Base-by-base conservation (phyloP, 1,139 yeast species). In the Sugiyamaella grinbergsii region DNA sequence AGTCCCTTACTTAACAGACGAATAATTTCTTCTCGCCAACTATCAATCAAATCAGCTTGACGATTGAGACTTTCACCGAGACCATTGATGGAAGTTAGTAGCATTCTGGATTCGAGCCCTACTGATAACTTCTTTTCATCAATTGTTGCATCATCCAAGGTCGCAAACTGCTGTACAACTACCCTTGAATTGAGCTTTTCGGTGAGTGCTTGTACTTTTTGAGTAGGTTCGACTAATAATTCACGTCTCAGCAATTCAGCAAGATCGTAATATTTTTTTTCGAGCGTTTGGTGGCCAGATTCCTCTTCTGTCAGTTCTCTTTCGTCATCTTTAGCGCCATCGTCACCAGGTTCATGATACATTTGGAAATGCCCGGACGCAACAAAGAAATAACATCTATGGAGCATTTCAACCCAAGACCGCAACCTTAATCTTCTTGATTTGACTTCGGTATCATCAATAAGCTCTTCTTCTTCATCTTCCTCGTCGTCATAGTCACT, bases 321-420 rank as follows among this genome's bases (percentile, higher is more conserved):
- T 13, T 42, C 33, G 11, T 45, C 44, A 11, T 45, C 46, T 15
- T 47, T 42, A n/a, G 44, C 13, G 10, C 46, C 47, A 8, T 46
- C 50, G 10, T 32, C 48, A 29, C 46, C 50, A 11, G 54, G 54
- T 65, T 29, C 43, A 20, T 47, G 64, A 57, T 80, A 75, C 37
- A 75, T 67, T 61, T 85, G 90, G 60, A 80, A 91, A 64, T 86
- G 82, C 0, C 90, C 83, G 0, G 96, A 85, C 0, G 90, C 98
- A 36, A 86, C 72, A 57, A 89, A 79, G 63, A 90, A 91, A 62
- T 79, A 84, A 45, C 85, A 78, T 50, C 90, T 82, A 65, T 91
- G 97, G 19, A 86, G 69, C 11, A 80, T 64, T 46, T 89, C 85
- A 47, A 75, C 64, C 79, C 85, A 81, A 1, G 65, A 50, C 20